These are phyloP conservation scores for Pestalotiopsis sp. DNA, from an alignment of 2,329 filamentous ascomycete species.

Conservation along the genomic window DNA sequence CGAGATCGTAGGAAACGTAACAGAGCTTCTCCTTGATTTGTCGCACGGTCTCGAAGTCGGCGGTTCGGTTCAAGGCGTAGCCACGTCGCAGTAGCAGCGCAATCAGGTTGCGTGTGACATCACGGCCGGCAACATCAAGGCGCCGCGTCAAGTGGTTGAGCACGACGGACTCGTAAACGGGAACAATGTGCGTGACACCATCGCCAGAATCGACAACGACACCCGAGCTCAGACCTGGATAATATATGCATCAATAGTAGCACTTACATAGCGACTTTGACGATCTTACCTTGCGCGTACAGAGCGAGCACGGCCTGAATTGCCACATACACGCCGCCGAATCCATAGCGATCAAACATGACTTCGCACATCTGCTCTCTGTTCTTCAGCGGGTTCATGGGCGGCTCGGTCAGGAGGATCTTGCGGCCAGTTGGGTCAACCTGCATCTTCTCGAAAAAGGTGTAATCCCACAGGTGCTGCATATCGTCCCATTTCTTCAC, in stretches of 20 bases:
- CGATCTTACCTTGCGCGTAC: conserved; percentile 79
- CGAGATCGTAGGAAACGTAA: conserved; percentile 97
- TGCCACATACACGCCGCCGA: conserved; percentile 96
- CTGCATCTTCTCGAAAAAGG: conserved; percentile 96
- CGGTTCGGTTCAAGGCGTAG: conserved; percentile 96
- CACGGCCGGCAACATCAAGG: conserved; percentile 92
- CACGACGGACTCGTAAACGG: conserved; percentile 97
- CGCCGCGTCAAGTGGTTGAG: conserved; percentile 95
- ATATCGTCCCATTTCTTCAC: conserved; percentile 99
- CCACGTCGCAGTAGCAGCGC: conserved; percentile 89
- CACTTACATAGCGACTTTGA: not conserved
- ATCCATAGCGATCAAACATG: conserved; percentile 97
- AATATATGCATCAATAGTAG: conserved; percentile 12
- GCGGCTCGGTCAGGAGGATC: conserved; percentile 95
- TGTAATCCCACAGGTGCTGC: conserved; percentile 99
- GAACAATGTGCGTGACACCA: conserved; percentile 97
- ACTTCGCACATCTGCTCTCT: conserved; percentile 98
- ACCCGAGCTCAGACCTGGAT: conserved; percentile 77
- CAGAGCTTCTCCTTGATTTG: conserved; percentile 99
- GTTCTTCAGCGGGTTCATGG: conserved; percentile 97
- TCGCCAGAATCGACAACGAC: conserved; percentile 99
- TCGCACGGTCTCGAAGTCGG: conserved; percentile 97
- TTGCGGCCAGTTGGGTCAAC: conserved; percentile 90
- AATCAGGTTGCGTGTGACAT: conserved; percentile 98
- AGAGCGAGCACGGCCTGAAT: conserved; percentile 96